Base-by-base conservation (phyloP, 305 asterid genomes). In the Fraxinus ornus region DNA sequence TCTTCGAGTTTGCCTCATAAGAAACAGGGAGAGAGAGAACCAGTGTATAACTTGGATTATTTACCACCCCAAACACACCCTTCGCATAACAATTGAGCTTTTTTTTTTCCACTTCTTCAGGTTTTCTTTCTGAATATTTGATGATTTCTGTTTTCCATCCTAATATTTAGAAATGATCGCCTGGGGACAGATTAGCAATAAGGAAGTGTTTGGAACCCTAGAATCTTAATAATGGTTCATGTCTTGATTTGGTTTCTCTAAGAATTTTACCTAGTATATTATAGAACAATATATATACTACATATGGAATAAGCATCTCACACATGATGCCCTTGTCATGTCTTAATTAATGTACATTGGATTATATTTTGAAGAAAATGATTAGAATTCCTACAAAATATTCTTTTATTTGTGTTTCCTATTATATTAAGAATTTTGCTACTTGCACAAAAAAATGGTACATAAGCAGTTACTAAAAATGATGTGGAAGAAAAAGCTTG, bases 11-110 rank as follows among this genome's bases (percentile, higher is more conserved):
- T 89, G 72, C 89, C 87, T 66, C 87, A 81, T 12, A 84, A 81
- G 89, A 85, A 77, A 79, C 86, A 77, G 79, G 89, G 83, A 75
- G 87, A 85, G 52, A 70, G 82, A 6, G 89, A 88, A 19, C 85
- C 91, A 21, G 88, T 87, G 79, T 87, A 90, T 82, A 90, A 90
- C 66, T 7, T 86, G 81, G 94, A 91, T 82, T 91, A 91, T 73
- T 83, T 91, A 86, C 94, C 94, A 1, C 92, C 94, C 2, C 84
- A 80, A 84, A 91, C 94, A 8, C 93, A 91, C 36, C 94, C 94
- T 78, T 90, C 92, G 1, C 80, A 70, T 49, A 91, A 91, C 84
- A 91, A 91, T 26, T 88, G 77, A 80, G 55, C 75, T 7, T 37
- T 33, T 15, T 55, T 15, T 60, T 33, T 33, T 1, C 37, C 37